phyloP scores from a whole-genome alignment of 2,329 filamentous ascomycete species.

The Drechslerella stenobrocha region DNA sequence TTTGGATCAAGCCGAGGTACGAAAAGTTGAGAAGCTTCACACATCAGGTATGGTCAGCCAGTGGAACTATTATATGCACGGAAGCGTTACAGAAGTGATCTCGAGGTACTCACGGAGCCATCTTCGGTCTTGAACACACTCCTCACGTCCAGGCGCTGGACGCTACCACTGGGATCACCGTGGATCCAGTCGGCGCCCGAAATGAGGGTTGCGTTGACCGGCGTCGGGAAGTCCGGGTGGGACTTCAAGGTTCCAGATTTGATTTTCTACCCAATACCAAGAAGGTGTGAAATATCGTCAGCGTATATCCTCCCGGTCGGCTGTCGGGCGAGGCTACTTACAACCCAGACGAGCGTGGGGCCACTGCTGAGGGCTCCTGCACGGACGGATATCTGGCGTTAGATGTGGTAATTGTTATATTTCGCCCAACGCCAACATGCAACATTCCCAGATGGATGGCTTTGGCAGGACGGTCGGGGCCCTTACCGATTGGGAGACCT shows the following conservation, averaged over 20 bases:
- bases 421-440: not conserved
- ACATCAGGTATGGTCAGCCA: not conserved
- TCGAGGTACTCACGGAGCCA: conserved; percentile 21
- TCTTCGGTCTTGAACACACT: conserved; percentile 54
- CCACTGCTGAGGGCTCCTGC: conserved; percentile 31
- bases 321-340: conserved; percentile 5
- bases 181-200: conserved; percentile 58
- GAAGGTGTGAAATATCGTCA: not conserved
- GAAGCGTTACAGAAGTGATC: not conserved
- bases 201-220: conserved; percentile 56
- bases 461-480: not conserved
- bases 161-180: conserved; percentile 55
- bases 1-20: conserved; percentile 56
- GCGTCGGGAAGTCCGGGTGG: conserved; percentile 55
- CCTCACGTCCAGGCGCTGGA: conserved; percentile 56
- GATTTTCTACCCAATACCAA: conserved; percentile 28
- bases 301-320: not conserved
- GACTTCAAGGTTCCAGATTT: conserved; percentile 55
- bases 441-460: not conserved
- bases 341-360: conserved; percentile 37
- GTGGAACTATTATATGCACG: not conserved
- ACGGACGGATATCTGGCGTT: not conserved
- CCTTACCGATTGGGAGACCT: conserved; percentile 28
- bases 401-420: not conserved
- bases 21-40: conserved; percentile 55